Conservation (phyloP, 306 rosid genomes). For the Prosopis cineraria region DNA sequence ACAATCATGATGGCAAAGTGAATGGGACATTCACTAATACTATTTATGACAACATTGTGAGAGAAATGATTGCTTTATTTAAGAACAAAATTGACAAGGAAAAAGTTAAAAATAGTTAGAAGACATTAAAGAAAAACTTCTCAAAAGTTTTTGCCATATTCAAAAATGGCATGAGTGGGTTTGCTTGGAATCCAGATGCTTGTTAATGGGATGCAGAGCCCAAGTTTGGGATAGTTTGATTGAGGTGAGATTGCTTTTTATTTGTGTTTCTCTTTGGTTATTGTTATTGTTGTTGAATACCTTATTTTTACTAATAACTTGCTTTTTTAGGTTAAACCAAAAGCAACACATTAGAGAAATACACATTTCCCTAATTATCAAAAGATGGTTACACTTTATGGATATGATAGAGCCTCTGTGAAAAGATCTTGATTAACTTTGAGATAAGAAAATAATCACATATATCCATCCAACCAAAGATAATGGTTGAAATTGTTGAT, state of each 20-base stretch:
- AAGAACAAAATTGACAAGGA: neutral
- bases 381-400: neutral
- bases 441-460: neutral
- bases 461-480: too few relatives aligned
- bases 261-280: neutral
- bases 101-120: neutral
- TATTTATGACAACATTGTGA: neutral
- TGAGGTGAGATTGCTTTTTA: neutral
- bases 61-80: neutral
- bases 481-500: neutral
- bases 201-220: neutral
- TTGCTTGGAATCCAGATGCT: neutral
- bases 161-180: neutral
- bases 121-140: neutral
- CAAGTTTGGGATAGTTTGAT: neutral
- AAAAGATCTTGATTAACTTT: neutral
- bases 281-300: too few relatives aligned
- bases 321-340: neutral
- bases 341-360: neutral
- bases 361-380: neutral
- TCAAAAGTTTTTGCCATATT: neutral
- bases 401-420: neutral
- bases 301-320: neutral
- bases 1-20: too few relatives aligned
- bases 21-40: neutral